phyloP scores from a whole-genome alignment of 345 rosid genomes.

The Zanthoxylum bungeanum region DNA sequence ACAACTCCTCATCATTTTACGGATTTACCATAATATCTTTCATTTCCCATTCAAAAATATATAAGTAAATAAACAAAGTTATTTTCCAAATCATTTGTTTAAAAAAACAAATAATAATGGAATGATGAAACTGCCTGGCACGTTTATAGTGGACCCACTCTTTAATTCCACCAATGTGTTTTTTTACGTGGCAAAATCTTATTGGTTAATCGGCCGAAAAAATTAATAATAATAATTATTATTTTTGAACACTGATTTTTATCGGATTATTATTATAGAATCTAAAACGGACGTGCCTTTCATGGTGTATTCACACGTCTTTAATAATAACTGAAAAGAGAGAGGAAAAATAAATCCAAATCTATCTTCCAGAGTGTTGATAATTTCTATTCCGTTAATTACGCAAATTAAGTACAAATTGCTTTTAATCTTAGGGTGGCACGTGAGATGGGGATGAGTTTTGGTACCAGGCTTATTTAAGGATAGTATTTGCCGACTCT shows the following conservation, averaged over 20 bases:
- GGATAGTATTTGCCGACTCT: not conserved
- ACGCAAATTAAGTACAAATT: not conserved
- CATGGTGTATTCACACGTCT: not conserved
- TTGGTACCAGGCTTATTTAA: not conserved
- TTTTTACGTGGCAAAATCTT: no score
- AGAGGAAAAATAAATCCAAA: not conserved
- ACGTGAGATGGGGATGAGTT: not conserved
- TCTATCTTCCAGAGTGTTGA: not conserved
- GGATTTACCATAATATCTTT: constrained; percentile 11
- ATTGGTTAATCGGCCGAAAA: no score
- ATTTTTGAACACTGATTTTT: no score
- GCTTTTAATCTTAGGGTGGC: not conserved
- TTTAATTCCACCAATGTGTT: no score
- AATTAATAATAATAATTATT: no score
- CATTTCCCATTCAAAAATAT: not conserved
- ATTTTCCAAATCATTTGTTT: no score
- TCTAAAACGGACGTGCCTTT: constrained; percentile 2
- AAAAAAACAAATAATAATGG: no score
- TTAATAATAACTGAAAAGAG: not conserved
- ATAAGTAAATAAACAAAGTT: no score
- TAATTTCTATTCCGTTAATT: constrained; percentile 12
- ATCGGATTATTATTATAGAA: not conserved
- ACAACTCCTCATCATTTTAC: constrained; percentile 18
- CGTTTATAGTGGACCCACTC: no score
- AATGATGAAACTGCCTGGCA: no score